Base-by-base conservation (phyloP, 352 stramenopile genomes). In the Detonula confervacea region DNA sequence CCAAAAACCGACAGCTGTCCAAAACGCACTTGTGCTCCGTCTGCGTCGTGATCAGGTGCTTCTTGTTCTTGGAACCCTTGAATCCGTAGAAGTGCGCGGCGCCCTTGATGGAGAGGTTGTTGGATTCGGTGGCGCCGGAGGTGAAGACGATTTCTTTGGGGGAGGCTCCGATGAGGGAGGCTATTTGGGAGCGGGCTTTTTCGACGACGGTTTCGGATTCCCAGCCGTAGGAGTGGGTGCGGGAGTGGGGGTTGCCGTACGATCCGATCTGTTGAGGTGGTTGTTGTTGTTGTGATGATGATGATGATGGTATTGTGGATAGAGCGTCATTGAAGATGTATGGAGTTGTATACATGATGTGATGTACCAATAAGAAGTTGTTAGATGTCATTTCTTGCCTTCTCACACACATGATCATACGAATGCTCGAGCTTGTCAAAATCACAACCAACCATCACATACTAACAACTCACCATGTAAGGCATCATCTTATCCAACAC, bases 61-160 rank as follows among this genome's bases (percentile, higher is more conserved):
- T 98, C 85, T 97, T 97, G 20, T 51, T 6, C 12, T 51, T 51
- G 12, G 5, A 5, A 6, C 42, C 42, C 42, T 51, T 44, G 6
- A 44, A 12, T 14, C 88, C 84, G 76, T 96, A 97, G 74, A 99
- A 99, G 83, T 96, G 95, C 27, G 96, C 97, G 2, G 98, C 93
- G 37, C 97, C 97, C 90, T 99, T 99, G 72, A 99, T 95, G 64
- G 97, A 96, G 12, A 98, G 88, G 86, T 99, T 99, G 92, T 99
- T 99, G 60, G 92, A 96, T 92, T 99, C 98, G 0, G 97, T 99
- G 1, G 97, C 98, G 39, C 98, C 97, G 12, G 96, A 99, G 16
- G 97, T 99, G 78, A 99, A 99, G 62, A 99, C 96, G 66, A 99
- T 98, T 86, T 99, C 98, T 83, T 99, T 99, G 11, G 96, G 80